Conservation (phyloP, 1,284 basidiomycete species). For the Apiotrichum gamsii region DNA sequence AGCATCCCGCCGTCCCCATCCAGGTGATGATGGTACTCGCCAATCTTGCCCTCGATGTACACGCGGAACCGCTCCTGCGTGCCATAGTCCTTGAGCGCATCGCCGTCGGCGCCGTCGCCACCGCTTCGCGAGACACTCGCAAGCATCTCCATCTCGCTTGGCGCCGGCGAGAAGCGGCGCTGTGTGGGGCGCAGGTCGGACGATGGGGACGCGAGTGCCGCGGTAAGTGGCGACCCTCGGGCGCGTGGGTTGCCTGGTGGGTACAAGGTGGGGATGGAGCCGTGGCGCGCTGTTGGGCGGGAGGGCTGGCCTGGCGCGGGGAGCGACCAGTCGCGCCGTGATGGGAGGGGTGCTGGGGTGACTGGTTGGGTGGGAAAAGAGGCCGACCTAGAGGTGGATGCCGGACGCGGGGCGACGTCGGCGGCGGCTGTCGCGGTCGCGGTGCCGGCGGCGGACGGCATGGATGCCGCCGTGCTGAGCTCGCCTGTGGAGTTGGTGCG, state of each 20-base stretch:
- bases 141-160: slow-evolving; percentile 34
- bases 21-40: slow-evolving; percentile 15
- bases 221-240: background rate
- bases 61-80: slow-evolving; percentile 36
- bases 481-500: no score
- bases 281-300: no score
- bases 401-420: no score
- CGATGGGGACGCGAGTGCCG: background rate
- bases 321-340: no score
- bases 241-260: no score
- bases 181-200: background rate
- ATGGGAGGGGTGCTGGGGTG: no score
- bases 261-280: no score
- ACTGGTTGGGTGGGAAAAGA: no score
- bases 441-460: background rate
- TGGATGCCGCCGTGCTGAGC: no score
- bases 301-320: no score
- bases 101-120: slow-evolving; percentile 41
- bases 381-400: no score
- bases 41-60: slow-evolving; percentile 38
- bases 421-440: background rate
- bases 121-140: slow-evolving; percentile 38
- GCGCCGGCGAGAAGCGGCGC: slow-evolving; percentile 1
- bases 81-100: slow-evolving; percentile 41
- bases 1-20: slow-evolving; percentile 30